phyloP scores from a whole-genome alignment of 768 basidiomycete species.

The Lactarius sp. region DNA sequence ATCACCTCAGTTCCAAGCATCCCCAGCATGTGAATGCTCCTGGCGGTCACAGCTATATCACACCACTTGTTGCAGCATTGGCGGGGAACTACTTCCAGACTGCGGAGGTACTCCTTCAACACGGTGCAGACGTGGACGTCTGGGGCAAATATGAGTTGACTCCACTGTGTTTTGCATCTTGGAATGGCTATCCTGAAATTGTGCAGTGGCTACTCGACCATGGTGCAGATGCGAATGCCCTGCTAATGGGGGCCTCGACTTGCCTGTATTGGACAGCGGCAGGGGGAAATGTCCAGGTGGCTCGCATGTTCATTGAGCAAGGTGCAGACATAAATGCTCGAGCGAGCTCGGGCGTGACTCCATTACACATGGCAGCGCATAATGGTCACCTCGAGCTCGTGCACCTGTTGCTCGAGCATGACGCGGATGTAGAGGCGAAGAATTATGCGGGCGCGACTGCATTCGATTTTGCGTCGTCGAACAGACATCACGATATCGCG shows the following conservation, averaged over 20 bases:
- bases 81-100: background rate
- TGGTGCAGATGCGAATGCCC: background rate
- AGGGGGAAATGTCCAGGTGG: background rate
- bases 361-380: background rate
- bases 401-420: background rate
- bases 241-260: background rate
- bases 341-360: slow-evolving; percentile 25
- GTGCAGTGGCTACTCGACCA: background rate
- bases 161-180: background rate
- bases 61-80: background rate
- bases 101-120: background rate
- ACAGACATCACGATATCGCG: background rate
- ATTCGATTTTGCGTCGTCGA: background rate
- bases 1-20: background rate
- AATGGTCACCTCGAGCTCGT: background rate
- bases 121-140: background rate
- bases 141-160: background rate
- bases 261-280: background rate
- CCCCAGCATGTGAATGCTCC: background rate
- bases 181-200: background rate
- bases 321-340: background rate
- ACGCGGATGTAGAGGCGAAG: background rate
- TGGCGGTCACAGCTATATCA: background rate
- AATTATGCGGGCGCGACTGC: background rate
- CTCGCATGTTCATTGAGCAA: background rate